A percentile compares a stretch with the other conserved stretches of the same genome.
These are phyloP conservation scores for Euclidium syriacum DNA, from an alignment of 345 rosid species.

Conservation along the genomic window DNA sequence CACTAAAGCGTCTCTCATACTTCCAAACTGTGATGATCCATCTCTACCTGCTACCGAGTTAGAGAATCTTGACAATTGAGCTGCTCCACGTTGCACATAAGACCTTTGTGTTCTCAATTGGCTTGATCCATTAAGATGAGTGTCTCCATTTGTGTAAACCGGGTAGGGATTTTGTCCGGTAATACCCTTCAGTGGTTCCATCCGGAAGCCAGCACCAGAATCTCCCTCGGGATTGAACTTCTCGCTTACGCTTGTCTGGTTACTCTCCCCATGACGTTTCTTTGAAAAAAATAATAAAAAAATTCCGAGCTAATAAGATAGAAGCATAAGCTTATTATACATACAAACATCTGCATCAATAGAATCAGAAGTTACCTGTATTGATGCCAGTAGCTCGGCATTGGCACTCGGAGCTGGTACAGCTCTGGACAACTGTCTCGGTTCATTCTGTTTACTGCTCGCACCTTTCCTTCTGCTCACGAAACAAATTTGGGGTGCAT, in stretches of 20 bases:
- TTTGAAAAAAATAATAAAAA: conserved; percentile 17
- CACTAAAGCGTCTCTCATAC: conserved; percentile 33
- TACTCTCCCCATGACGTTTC: conserved; percentile 45
- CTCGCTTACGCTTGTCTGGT: conserved; percentile 40
- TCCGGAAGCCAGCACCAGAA: conserved; percentile 40
- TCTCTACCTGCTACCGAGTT: conserved; percentile 74
- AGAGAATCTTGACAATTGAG: conserved; percentile 68
- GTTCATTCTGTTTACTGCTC: conserved; percentile 41
- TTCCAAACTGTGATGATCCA: conserved; percentile 51
- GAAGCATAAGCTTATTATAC: background rate
- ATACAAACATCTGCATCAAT: background rate
- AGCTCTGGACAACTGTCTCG: conserved; percentile 37
- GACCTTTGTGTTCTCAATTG: conserved; percentile 48
- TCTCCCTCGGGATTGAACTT: conserved; percentile 42
- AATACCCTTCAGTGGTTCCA: conserved; percentile 37
- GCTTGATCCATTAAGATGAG: conserved; percentile 23
- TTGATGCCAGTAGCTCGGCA: conserved; percentile 44
- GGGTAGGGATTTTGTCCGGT: conserved; percentile 27
- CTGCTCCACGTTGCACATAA: conserved; percentile 34
- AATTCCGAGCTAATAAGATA: conserved; percentile 6
- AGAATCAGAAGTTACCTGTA: conserved; percentile 35
- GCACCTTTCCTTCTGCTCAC: conserved; percentile 38
- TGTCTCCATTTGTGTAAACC: conserved; percentile 28
- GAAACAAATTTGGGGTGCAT: background rate
- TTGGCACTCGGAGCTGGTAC: conserved; percentile 52